Base-by-base conservation (phyloP, 805 yeast genomes). In the Nakazawaea ambrosiae region DNA sequence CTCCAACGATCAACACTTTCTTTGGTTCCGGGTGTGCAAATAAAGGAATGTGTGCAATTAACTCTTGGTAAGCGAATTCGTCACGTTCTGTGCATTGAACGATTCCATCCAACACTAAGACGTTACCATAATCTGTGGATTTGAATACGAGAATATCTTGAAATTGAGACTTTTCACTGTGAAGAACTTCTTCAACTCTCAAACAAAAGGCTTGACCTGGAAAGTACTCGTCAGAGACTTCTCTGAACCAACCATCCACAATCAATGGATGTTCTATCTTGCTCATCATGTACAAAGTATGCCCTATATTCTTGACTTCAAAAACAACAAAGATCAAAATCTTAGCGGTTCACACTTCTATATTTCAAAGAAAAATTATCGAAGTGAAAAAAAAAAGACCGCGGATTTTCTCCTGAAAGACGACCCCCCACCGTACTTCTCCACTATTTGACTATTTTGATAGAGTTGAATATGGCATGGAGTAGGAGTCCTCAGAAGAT, bases 31-130 rank as follows among this genome's bases (percentile, higher is more conserved):
- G 74, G 60, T 88, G 97, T 9, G 85, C 63, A 73, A 79, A 77
- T 40, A 89, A 52, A 4, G 96, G 89, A 20, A 86, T 60, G 57
- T 89, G 95, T 2, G 94, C 65, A 45, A 88, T 89, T 78, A 86
- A 76, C 56, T 88, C 97, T 61, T 88, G 97, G 59, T 88, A 88
- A 10, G 95, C 87, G 58, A 85, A 88, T 58, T 88, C 97, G 59
- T 89, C 97, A 41, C 87, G 68, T 56, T 89, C 97, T 1, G 95
- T 82, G 45, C 88, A 88, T 62, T 88, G 97, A 39, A 88, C 75
- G 22, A 85, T 85, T 6, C 96, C 96, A 57, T 89, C 95, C 27
- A 88, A 68, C 0, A 86, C 96, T 31, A 88, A 66, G 7, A 89
- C 96, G 53, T 87, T 88, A 20, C 96, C 97, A 52, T 79, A 88